Evolutionary conservation across 441 rosid genomes (phyloP), one percentile per base, ranked within the genome.

Genomic region (Heliophila coronopifolia): DNA sequence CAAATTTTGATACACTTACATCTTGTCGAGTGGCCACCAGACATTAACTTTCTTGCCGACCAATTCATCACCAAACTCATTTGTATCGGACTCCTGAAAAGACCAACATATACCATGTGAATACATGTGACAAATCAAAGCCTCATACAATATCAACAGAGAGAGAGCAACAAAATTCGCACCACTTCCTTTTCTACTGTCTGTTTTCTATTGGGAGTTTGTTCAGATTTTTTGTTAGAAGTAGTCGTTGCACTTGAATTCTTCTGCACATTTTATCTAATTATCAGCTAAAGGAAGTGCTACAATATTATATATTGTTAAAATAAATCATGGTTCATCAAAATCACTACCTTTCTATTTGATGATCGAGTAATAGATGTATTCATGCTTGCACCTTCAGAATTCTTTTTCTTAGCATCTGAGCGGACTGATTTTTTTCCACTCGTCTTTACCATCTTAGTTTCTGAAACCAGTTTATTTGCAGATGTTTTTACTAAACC

Each of bases 21-120:
- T 76, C 51, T 58, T 69, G 63, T 90, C 98, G 41, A 63, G 10
- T 9, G 94, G 98, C 96, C 98, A 90, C 92, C 94, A 90, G 24
- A 90, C 81, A 61, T 73, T 80, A 54, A 90, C 70, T 65, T 50
- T 82, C 43, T 53, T 61, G 46, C 86, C 96, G 13, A 78, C 54
- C 74, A 86, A 54, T 58, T 68, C 71, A 61, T 73, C 65, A 35
- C 66, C 73, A 46, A 51, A 54, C 22, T 24, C 73, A 42, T 56
- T 61, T 51, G 12, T 50, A 37, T 41, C 54, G 61, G 77, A 65
- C 37, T 17, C 71, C 94, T 90, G 71, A 58, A 54, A 61, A 31
- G 38, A 63, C 57, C 13, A 30, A 12, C 9, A 36, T 22, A 40
- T 13, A n/a, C n/a, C n/a, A n/a, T n/a, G n/a, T n/a, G n/a, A n/a